Evolutionary conservation across 148 eudicot species (phyloP).

Genomic region (Dysphania ambrosioides): DNA sequence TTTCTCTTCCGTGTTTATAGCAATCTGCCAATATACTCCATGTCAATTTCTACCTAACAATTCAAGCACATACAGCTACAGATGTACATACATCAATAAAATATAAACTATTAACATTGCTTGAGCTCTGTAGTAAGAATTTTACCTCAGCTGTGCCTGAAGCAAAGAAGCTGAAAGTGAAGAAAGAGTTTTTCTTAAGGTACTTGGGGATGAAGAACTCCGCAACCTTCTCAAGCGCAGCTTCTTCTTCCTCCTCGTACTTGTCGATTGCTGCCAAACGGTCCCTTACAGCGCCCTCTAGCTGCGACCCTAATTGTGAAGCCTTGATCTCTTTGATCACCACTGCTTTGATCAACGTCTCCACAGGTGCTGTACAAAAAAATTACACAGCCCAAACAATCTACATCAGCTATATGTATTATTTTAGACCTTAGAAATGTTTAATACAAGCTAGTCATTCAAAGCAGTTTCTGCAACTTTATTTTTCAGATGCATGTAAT

Average conservation of each 20-base stretch:
- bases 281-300: conserved; percentile 86
- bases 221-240: conserved; percentile 56
- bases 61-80: too few species aligned
- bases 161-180: conserved; percentile 60
- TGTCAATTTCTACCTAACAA: too few species aligned
- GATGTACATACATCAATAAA: too few species aligned
- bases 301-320: conserved; percentile 76
- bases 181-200: conserved; percentile 55
- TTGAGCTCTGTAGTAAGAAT: neutral
- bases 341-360: conserved; percentile 63
- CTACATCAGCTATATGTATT: neutral
- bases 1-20: conserved; percentile 46
- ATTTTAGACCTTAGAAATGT: neutral
- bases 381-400: neutral
- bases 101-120: neutral
- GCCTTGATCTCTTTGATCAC: conserved; percentile 99
- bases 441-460: too few species aligned
- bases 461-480: neutral
- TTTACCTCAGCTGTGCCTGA: conserved; percentile 69
- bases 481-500: neutral
- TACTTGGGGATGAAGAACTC: conserved; percentile 76
- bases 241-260: conserved; percentile 94
- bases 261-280: conserved; percentile 77
- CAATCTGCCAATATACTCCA: conserved; percentile 41
- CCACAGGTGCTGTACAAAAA: conserved; percentile 63